These are phyloP conservation scores for Hanseniaspora uvarum DNA, from an alignment of 1,139 yeast species.

Conservation along the genomic window DNA sequence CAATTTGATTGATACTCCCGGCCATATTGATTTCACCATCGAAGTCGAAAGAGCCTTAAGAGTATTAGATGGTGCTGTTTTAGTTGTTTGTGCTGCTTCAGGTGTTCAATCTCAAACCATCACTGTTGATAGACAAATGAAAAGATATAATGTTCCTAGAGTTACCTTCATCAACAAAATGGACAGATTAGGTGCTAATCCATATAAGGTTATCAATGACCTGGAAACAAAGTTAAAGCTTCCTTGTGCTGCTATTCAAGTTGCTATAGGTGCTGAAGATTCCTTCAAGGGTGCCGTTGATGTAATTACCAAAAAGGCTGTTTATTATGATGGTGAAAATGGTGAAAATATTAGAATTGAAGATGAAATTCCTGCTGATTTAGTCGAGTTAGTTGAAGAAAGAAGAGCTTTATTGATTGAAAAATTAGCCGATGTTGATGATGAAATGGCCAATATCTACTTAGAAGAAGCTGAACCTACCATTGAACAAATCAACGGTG, in stretches of 20 bases:
- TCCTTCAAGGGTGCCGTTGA: constrained; percentile 82
- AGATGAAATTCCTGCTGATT: constrained; percentile 62
- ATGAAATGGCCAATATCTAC: constrained; percentile 86
- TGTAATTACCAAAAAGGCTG: constrained; percentile 73
- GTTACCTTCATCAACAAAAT: constrained; percentile 91
- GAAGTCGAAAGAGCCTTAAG: constrained; percentile 96
- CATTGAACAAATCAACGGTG: constrained; percentile 67
- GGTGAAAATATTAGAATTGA: constrained; percentile 62
- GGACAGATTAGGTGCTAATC: constrained; percentile 99
- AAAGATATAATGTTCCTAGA: constrained; percentile 94
- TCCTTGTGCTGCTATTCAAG: constrained; percentile 96
- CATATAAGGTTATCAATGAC: constrained; percentile 90
- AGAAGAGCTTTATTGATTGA: constrained; percentile 77
- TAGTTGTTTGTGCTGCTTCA: constrained; percentile 94
- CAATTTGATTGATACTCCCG: constrained; percentile 94
- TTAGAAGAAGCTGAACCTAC: constrained; percentile 86
- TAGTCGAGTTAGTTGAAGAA: constrained; percentile 67
- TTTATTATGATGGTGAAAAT: constrained; percentile 84
- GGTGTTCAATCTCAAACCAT: constrained; percentile 98
- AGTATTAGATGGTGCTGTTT: constrained; percentile 94
- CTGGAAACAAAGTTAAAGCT: constrained; percentile 75
- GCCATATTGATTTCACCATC: constrained; percentile 95
- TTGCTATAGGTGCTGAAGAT: constrained; percentile 89
- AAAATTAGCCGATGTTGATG: constrained; percentile 94
- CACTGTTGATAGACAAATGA: constrained; percentile 97